Base-by-base conservation (phyloP, 345 rosid species). In the Toxicodendron radicans region DNA sequence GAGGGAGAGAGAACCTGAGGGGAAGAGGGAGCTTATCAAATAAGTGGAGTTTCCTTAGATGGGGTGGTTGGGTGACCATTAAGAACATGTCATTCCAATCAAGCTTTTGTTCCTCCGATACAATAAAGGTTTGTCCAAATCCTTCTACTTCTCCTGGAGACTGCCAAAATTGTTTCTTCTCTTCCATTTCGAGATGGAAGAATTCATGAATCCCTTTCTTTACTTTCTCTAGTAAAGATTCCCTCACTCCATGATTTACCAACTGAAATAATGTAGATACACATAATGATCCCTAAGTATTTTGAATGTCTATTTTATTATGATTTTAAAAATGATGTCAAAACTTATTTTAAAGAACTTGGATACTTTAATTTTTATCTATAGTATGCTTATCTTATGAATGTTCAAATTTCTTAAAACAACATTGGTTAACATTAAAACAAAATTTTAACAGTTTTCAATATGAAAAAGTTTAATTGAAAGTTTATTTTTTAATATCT, bases 181-280 rank as follows among this genome's bases (percentile, higher is more conserved):
- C 84, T 43, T 77, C 84, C 70, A 77, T 52, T 49, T 78, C 75
- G 16, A 81, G 78, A 59, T 70, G 66, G 78, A 81, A 81, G 65
- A 81, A 81, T 5, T 71, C 79, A 23, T 70, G 30, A 14, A 65
- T 16, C 57, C 65, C 62, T n/a, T 21, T 38, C 30, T 76, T 76
- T 60, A 76, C 11, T 56, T 64, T 64, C 51, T 76, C 79, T n/a
- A 76, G 16, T 32, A 71, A 45, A 13, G 49, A 1, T 45, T 59
- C 14, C 32, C 75, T 57, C 43, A 76, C 60, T 45, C 67, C 79
- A 64, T 71, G 75, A 58, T 64, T 76, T 8, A 76, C 72, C 63
- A 76, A 24, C 75, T 76, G 75, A 18, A 70, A 61, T 8, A 23
- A 38, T 27, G 30, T 27, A 27, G 30, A 1, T 27, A 2, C 30